These are phyloP conservation scores for Cicer cuneatum DNA, from an alignment of 306 rosid genomes.

Conservation along the genomic window DNA sequence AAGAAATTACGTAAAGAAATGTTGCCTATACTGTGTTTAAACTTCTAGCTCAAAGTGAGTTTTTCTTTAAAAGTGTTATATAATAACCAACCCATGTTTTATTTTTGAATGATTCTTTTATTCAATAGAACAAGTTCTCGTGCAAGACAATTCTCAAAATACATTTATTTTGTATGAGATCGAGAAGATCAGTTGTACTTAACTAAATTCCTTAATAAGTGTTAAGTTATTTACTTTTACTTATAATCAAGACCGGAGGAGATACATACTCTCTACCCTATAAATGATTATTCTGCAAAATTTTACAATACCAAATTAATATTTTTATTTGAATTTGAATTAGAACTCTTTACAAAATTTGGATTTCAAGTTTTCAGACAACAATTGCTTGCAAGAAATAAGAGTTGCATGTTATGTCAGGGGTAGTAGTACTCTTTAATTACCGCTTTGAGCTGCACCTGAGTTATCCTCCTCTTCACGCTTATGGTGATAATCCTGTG, in stretches of 20 bases:
- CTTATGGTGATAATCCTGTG: conserved; percentile 72
- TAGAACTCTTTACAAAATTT: conserved; percentile 21
- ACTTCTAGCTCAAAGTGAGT: conserved; percentile 57
- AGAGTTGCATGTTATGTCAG: conserved; percentile 35
- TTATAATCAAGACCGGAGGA: no score
- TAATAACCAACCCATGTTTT: no score
- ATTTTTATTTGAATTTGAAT: conserved; percentile 31
- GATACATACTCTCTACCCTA: conserved; percentile 20
- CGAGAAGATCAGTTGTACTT: no score
- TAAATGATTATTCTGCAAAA: conserved; percentile 26
- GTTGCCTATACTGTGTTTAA: conserved; percentile 31
- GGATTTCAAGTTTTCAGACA: conserved; percentile 12
- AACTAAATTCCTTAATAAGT: no score
- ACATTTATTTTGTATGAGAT: no score
- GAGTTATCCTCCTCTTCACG: conserved; percentile 63
- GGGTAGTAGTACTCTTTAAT: conserved; percentile 38
- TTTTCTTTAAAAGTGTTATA: conserved; percentile 49
- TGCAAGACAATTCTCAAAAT: no score
- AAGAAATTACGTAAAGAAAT: conserved; percentile 15
- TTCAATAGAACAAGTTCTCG: no score
- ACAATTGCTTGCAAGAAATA: conserved; percentile 28
- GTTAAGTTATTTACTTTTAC: no score
- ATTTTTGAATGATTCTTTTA: no score
- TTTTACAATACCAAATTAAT: not conserved
- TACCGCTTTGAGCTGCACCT: conserved; percentile 58